phyloP scores from a whole-genome alignment of 1,284 basidiomycete genomes.

The Apiotrichum akiyoshidainum region DNA sequence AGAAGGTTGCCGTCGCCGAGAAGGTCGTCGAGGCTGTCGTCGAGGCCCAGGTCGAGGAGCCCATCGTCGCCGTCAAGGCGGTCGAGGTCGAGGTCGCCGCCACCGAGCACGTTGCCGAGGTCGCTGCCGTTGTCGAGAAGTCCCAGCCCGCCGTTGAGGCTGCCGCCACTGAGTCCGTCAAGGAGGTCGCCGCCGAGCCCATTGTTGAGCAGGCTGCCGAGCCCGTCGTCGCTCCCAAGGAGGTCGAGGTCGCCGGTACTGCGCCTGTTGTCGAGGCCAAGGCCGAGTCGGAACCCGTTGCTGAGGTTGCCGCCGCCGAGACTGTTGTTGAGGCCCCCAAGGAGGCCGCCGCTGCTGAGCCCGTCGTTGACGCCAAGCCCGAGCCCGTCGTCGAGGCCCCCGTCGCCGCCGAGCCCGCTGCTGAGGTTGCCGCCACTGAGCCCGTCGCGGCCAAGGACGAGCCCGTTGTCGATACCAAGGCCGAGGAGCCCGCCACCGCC shows the following conservation, averaged over 20 bases:
- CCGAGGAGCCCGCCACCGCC: no score
- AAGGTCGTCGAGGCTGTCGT: background rate
- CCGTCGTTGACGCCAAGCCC: no score
- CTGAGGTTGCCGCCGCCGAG: no score
- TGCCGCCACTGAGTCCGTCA: no score
- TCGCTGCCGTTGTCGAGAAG: background rate
- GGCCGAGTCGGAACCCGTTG: background rate
- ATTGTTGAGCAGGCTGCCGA: background rate
- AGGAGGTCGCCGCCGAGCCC: background rate
- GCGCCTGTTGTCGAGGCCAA: background rate
- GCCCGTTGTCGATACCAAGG: background rate
- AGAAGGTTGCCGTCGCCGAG: no score
- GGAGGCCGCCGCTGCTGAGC: no score
- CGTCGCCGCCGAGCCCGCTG: background rate
- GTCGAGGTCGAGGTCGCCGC: no score
- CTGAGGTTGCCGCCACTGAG: background rate
- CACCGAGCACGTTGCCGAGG: no score
- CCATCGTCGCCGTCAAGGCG: background rate
- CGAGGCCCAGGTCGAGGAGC: background rate
- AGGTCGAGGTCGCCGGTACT: background rate
- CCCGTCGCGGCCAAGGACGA: no score
- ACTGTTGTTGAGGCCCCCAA: no score
- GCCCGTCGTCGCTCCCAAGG: background rate
- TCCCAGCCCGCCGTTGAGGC: background rate
- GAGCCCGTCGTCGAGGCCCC: background rate